Percentiles rank a stretch among this genome's conserved stretches.
These are phyloP conservation scores for Lachnellula hyalina DNA, from an alignment of 2,329 filamentous ascomycete species.

Conservation along the genomic window DNA sequence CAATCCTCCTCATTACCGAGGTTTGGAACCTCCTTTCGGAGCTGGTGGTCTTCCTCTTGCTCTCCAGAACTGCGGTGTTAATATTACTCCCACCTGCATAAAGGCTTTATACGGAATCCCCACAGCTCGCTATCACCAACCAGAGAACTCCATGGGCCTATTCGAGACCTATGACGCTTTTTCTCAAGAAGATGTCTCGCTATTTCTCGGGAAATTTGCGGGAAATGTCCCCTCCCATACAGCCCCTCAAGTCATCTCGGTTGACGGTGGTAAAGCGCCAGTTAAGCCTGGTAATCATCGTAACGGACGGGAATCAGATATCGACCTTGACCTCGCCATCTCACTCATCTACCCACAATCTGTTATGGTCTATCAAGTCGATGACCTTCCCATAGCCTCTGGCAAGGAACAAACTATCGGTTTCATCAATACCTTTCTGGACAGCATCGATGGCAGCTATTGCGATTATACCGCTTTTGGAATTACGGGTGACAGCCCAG, in stretches of 20 bases:
- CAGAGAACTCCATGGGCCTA: neutral
- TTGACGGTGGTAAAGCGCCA: neutral
- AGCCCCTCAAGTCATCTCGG: neutral
- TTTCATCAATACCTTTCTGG: conserved; percentile 27
- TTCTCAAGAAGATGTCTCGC: neutral
- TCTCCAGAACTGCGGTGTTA: conserved; percentile 11
- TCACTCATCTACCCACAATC: conserved; percentile 45
- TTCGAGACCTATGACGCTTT: neutral
- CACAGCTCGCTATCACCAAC: neutral
- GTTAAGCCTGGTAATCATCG: neutral
- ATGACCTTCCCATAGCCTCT: neutral
- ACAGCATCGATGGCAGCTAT: conserved; percentile 34
- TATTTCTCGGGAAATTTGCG: neutral
- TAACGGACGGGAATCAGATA: conserved; percentile 23
- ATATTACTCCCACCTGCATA: conserved; percentile 22
- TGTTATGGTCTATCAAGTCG: conserved; percentile 42
- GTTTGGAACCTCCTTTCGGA: neutral
- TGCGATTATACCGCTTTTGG: conserved; percentile 3
- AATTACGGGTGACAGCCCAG: conserved; percentile 3
- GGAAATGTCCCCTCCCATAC: neutral
- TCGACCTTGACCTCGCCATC: conserved; percentile 46
- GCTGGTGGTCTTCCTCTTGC: conserved; percentile 3
- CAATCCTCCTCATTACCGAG: neutral
- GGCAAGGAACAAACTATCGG: conserved; percentile 27
- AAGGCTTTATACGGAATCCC: conserved; percentile 32